Percentiles rank a stretch among this genome's conserved stretches.
Conservation (phyloP, 2,329 filamentous ascomycete genomes). For the Aspergillus phoenicis region DNA sequence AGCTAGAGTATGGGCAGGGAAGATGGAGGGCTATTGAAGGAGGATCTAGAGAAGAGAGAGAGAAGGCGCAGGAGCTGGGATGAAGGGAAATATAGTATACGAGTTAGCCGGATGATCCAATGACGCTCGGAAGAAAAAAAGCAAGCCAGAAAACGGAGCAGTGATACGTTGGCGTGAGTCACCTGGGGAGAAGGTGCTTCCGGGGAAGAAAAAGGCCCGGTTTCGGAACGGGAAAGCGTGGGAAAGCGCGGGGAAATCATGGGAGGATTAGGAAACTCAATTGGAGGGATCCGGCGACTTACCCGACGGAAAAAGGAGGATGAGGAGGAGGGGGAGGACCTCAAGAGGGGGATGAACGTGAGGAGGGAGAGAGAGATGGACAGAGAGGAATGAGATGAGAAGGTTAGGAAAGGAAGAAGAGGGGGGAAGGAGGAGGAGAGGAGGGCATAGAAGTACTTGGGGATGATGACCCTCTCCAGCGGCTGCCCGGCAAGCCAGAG, state of each 20-base stretch:
- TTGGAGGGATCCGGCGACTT: neutral
- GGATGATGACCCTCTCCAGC: neutral
- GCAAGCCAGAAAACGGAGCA: constrained; percentile 14
- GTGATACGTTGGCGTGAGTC: constrained; percentile 18
- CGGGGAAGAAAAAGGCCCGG: constrained; percentile 30
- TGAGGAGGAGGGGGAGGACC: neutral
- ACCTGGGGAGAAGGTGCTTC: constrained; percentile 21
- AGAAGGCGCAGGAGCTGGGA: constrained; percentile 5
- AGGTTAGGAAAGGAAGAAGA: neutral
- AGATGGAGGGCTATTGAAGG: constrained; percentile 12
- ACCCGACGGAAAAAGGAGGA: constrained; percentile 4
- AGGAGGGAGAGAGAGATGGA: neutral
- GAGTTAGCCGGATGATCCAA: constrained; percentile 13
- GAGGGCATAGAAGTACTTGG: neutral
- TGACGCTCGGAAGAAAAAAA: constrained; percentile 10
- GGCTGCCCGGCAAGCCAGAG: neutral
- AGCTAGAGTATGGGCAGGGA: neutral
- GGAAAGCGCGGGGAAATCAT: constrained; percentile 16
- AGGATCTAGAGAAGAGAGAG: constrained; percentile 17
- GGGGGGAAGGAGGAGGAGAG: neutral
- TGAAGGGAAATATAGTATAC: constrained; percentile 7
- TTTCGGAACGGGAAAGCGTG: constrained; percentile 25
- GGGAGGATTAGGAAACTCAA: constrained; percentile 16
- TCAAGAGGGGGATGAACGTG: neutral
- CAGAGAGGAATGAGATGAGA: constrained; percentile 1